Percentiles rank a stretch among this genome's conserved stretches.
These are phyloP conservation scores for Cladophialophora yegresii DNA, from an alignment of 2,329 filamentous ascomycete species.

Conservation along the genomic window DNA sequence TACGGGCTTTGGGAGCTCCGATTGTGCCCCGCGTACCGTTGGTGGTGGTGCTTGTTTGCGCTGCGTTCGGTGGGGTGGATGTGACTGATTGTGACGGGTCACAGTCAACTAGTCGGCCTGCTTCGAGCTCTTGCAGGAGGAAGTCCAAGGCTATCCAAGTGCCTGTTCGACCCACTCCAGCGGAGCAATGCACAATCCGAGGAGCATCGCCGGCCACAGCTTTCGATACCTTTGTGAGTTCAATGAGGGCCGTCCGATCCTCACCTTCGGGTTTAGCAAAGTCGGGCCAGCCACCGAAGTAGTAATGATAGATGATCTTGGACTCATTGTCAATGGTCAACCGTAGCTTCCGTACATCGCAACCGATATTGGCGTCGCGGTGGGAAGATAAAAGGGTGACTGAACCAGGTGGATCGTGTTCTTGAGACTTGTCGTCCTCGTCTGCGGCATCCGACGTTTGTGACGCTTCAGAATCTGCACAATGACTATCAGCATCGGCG, in stretches of 20 bases:
- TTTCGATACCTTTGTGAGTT: conserved; percentile 53
- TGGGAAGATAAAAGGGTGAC: conserved; percentile 62
- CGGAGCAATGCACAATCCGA: conserved; percentile 82
- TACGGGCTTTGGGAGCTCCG: conserved; percentile 39
- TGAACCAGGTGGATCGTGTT: conserved; percentile 39
- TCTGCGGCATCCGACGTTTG: conserved; percentile 5
- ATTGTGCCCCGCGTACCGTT: conserved; percentile 33
- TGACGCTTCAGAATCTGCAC: conserved; percentile 25
- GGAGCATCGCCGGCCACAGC: conserved; percentile 61
- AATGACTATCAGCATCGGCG: conserved; percentile 35
- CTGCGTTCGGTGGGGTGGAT: neutral
- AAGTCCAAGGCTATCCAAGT: conserved; percentile 98
- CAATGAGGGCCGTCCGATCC: conserved; percentile 54
- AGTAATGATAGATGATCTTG: conserved; percentile 75
- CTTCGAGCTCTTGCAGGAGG: conserved; percentile 76
- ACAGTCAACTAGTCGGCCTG: conserved; percentile 62
- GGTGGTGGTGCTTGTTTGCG: conserved; percentile 3
- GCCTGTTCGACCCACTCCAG: conserved; percentile 88
- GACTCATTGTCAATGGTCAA: conserved; percentile 54
- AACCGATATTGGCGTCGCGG: conserved; percentile 60
- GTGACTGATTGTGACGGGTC: conserved; percentile 11
- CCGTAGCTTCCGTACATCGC: conserved; percentile 72
- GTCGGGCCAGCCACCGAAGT: conserved; percentile 88
- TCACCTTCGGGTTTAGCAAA: conserved; percentile 72
- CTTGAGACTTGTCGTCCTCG: conserved; percentile 10